Percentiles rank a stretch among this genome's conserved stretches.
phyloP scores from a whole-genome alignment of 2,329 filamentous ascomycete genomes.

The Biscogniauxia sp. region DNA sequence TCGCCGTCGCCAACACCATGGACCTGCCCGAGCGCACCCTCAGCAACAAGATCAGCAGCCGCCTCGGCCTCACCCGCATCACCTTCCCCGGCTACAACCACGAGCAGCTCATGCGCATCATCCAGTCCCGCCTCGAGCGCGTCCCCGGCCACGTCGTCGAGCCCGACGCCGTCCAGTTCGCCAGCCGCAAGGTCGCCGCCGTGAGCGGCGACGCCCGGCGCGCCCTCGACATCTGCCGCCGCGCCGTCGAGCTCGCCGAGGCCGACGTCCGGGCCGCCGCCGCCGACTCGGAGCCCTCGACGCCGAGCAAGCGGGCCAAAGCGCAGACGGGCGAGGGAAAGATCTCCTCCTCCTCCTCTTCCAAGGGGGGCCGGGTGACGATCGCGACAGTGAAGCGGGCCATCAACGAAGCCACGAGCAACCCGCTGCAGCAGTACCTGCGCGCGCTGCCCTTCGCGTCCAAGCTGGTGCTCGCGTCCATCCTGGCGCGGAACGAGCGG shows the following conservation, averaged over 20 bases:
- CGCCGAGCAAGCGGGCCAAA: constrained; percentile 57
- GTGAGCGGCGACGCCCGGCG: constrained; percentile 92
- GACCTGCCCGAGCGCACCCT: constrained; percentile 93
- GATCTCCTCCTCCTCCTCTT: too few species aligned
- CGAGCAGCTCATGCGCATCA: constrained; percentile 95
- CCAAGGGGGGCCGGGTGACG: constrained; percentile 67
- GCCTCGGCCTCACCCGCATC: constrained; percentile 85
- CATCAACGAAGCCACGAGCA: constrained; percentile 92
- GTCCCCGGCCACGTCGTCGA: constrained; percentile 90
- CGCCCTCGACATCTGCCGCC: constrained; percentile 89
- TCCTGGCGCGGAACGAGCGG: constrained; percentile 74
- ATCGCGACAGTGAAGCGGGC: constrained; percentile 92
- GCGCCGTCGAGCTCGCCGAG: constrained; percentile 93
- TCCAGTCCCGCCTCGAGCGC: constrained; percentile 86
- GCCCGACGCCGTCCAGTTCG: constrained; percentile 91
- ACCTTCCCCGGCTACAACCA: constrained; percentile 98
- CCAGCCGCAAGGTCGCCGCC: constrained; percentile 91
- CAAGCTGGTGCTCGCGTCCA: constrained; percentile 81
- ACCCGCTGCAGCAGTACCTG: constrained; percentile 85
- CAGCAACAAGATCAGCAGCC: constrained; percentile 97
- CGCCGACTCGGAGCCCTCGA: constrained; percentile 46
- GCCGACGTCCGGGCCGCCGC: constrained; percentile 51
- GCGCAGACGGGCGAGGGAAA: constrained; percentile 35
- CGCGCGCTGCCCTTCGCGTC: constrained; percentile 76
- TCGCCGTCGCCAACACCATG: constrained; percentile 99